Percentiles rank a stretch among this genome's conserved stretches.
These are phyloP conservation scores for Alternaria sp. DNA, from an alignment of 2,329 filamentous ascomycete species.

Conservation along the genomic window DNA sequence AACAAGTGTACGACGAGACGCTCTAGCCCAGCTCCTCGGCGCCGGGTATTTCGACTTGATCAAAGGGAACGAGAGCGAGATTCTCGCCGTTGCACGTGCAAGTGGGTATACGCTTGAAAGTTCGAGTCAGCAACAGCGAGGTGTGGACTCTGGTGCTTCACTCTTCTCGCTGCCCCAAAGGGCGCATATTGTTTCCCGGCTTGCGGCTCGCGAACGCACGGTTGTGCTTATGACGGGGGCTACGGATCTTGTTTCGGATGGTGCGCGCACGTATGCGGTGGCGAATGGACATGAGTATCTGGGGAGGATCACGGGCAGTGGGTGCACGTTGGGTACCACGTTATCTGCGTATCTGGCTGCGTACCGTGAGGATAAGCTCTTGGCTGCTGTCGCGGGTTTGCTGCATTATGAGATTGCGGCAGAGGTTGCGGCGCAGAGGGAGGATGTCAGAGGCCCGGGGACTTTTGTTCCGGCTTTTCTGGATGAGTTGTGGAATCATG, in stretches of 20 bases:
- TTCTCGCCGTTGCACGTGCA: conserved; percentile 67
- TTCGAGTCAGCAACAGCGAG: conserved; percentile 72
- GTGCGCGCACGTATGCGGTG: conserved; percentile 69
- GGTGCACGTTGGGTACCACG: conserved; percentile 84
- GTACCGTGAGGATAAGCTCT: conserved; percentile 53
- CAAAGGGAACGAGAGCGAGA: conserved; percentile 93
- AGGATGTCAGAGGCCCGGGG: conserved; percentile 77
- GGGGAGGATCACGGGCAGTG: conserved; percentile 73
- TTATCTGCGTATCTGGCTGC: conserved; percentile 75
- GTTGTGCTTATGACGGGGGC: conserved; percentile 83
- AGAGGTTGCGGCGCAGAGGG: conserved; percentile 65
- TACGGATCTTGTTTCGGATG: conserved; percentile 80
- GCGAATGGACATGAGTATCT: conserved; percentile 78
- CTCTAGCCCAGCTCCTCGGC: conserved; percentile 73
- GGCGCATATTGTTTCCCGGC: conserved; percentile 65
- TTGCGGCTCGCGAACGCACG: conserved; percentile 72
- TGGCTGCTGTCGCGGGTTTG: conserved; percentile 74
- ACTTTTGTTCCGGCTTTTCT: conserved; percentile 86
- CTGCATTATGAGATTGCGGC: conserved; percentile 81
- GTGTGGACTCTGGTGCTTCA: conserved; percentile 78
- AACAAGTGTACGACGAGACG: conserved; percentile 73
- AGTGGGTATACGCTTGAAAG: conserved; percentile 57
- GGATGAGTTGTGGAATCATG: conserved; percentile 65
- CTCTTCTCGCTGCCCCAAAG: conserved; percentile 62
- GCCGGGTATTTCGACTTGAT: conserved; percentile 84